Percentiles rank a stretch among this genome's conserved stretches.
Evolutionary conservation across 345 rosid genomes (phyloP).

Genomic region (Clausena lansium): DNA sequence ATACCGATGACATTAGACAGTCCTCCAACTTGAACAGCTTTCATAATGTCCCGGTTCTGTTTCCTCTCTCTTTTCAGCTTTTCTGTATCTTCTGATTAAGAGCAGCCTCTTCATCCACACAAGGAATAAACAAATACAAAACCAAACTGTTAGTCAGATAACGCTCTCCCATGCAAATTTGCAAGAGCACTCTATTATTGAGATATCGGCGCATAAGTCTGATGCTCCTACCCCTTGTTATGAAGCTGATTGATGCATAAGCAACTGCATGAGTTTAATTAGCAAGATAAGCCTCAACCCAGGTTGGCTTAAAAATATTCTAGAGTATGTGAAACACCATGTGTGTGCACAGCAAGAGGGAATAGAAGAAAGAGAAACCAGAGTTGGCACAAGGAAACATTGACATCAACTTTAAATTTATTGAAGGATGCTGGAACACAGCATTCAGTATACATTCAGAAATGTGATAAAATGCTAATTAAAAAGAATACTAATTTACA

Average conservation of each 20-base stretch:
- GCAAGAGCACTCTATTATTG: not conserved
- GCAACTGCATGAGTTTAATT: not conserved
- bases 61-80: not conserved
- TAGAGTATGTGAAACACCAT: not conserved
- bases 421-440: not conserved
- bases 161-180: not conserved
- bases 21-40: no score
- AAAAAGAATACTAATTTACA: not conserved
- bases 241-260: not conserved
- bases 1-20: not conserved
- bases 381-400: not conserved
- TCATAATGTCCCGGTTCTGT: not conserved
- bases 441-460: not conserved
- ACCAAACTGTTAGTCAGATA: not conserved
- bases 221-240: no score
- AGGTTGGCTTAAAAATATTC: not conserved
- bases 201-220: not conserved
- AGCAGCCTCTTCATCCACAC: conserved; percentile 3
- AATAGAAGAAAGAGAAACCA: not conserved
- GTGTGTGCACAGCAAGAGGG: not conserved
- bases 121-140: not conserved
- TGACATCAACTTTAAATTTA: not conserved
- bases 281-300: not conserved
- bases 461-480: not conserved
- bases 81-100: not conserved